Evolutionary conservation across 202 grass and related monocot species (phyloP).

Genomic region (Zoysia matrella): DNA sequence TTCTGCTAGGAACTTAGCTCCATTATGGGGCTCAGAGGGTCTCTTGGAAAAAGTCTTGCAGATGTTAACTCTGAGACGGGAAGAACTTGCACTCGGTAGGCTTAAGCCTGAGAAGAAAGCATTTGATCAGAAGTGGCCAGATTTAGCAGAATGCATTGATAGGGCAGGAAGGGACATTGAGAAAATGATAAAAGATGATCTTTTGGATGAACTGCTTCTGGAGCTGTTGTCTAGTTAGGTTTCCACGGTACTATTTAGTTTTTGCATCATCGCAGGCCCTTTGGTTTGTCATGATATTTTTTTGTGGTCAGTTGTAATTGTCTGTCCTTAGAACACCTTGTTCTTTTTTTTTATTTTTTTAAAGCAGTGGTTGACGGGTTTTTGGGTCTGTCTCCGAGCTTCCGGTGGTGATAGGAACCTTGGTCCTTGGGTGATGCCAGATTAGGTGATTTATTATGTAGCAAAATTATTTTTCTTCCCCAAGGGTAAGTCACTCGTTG

Average conservation of each 20-base stretch:
- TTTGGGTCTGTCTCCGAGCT: slow-evolving; percentile 40
- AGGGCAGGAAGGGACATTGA: slow-evolving; percentile 63
- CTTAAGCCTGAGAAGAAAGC: slow-evolving; percentile 44
- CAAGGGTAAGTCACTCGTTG: background rate
- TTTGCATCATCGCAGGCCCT: background rate
- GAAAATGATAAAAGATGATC: slow-evolving; percentile 70
- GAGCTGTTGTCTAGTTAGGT: slow-evolving; percentile 57
- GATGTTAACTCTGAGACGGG: slow-evolving; percentile 48
- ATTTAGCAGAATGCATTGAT: slow-evolving; percentile 50
- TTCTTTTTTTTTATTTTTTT: background rate
- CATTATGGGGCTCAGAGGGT: slow-evolving; percentile 61
- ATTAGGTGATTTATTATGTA: slow-evolving; percentile 4
- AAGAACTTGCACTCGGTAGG: slow-evolving; percentile 24
- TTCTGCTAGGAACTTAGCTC: slow-evolving; percentile 29
- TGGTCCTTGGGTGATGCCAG: background rate
- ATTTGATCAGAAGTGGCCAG: slow-evolving; percentile 56
- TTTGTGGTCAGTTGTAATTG: slow-evolving; percentile 5
- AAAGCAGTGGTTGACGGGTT: slow-evolving; percentile 49
- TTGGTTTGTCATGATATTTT: background rate
- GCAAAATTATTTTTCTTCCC: slow-evolving; percentile 39
- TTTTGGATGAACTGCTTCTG: slow-evolving; percentile 67
- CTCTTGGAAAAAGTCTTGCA: slow-evolving; percentile 66
- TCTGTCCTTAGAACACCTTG: slow-evolving; percentile 5
- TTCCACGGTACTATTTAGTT: slow-evolving; percentile 25
- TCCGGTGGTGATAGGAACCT: slow-evolving; percentile 10